A percentile compares a stretch with the other conserved stretches of the same genome.
Conservation (phyloP, 257 asterid species). For the Penstemon barbatus region DNA sequence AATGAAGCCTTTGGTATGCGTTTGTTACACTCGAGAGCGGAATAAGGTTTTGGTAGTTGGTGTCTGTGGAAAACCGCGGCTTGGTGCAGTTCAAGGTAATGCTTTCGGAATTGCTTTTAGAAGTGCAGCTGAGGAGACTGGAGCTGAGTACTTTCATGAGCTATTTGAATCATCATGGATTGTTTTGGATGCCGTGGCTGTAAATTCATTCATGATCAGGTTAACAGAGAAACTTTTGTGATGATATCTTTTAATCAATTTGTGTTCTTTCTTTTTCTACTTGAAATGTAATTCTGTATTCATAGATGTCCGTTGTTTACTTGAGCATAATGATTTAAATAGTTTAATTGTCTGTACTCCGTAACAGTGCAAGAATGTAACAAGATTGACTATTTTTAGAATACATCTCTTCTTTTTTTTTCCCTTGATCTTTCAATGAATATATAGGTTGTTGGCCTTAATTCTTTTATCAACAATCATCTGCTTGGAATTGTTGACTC, state of each 20-base stretch:
- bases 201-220: constrained; percentile 93
- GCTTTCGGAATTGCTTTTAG: constrained; percentile 93
- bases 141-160: constrained; percentile 93
- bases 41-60: constrained; percentile 76
- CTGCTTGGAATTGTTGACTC: neutral
- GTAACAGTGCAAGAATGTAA: constrained; percentile 35
- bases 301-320: constrained; percentile 32
- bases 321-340: constrained; percentile 16
- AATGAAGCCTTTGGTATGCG: constrained; percentile 92
- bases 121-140: constrained; percentile 88
- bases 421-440: neutral
- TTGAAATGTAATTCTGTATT: constrained; percentile 36
- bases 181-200: constrained; percentile 77
- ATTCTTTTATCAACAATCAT: neutral
- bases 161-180: constrained; percentile 96
- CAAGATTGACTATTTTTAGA: constrained; percentile 26
- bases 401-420: constrained; percentile 8
- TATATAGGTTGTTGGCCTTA: neutral
- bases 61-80: constrained; percentile 89
- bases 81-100: constrained; percentile 93
- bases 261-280: constrained; percentile 20
- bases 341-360: constrained; percentile 37
- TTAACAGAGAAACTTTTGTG: constrained; percentile 80
- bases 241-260: constrained; percentile 26
- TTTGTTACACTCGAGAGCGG: constrained; percentile 68